Conservation (phyloP, 2,329 filamentous ascomycete species). For the Lanzia echinophila region DNA sequence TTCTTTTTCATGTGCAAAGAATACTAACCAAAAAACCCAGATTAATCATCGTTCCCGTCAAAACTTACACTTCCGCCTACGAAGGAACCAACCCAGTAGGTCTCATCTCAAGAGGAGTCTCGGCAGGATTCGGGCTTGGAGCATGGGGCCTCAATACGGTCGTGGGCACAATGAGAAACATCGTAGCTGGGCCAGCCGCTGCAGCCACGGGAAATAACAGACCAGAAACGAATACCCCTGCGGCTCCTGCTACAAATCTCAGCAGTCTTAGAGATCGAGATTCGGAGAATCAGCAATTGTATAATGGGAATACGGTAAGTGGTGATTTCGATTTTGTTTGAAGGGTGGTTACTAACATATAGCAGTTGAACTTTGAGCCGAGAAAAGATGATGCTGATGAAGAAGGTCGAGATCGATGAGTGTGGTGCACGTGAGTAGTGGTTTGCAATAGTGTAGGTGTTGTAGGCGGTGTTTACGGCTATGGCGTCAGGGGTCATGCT, state of each 20-base stretch:
- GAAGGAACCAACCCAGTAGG: constrained; percentile 25
- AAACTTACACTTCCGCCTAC: constrained; percentile 54
- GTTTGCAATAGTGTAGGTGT: background rate
- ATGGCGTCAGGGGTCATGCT: too few relatives aligned
- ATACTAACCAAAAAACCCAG: background rate
- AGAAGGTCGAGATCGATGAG: constrained; percentile 11
- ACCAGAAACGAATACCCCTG: constrained; percentile 2
- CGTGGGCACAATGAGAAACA: constrained; percentile 35
- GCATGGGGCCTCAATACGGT: constrained; percentile 37
- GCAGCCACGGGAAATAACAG: background rate
- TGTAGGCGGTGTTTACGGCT: too few relatives aligned
- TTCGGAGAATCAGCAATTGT: constrained; percentile 62
- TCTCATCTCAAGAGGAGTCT: constrained; percentile 34
- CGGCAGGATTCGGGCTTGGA: constrained; percentile 32
- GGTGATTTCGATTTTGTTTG: background rate
- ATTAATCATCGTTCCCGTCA: constrained; percentile 70
- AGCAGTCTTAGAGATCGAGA: constrained; percentile 49
- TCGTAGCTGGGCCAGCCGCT: constrained; percentile 28
- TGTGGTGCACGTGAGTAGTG: background rate
- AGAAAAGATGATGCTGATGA: constrained; percentile 24
- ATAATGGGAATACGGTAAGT: constrained; percentile 82
- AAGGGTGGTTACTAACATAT: background rate
- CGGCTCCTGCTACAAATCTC: constrained; percentile 35
- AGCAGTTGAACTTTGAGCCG: constrained; percentile 28
- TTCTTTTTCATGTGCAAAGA: background rate